phyloP scores from a whole-genome alignment of 2,329 filamentous ascomycete genomes.

The Didymella pomorum region DNA sequence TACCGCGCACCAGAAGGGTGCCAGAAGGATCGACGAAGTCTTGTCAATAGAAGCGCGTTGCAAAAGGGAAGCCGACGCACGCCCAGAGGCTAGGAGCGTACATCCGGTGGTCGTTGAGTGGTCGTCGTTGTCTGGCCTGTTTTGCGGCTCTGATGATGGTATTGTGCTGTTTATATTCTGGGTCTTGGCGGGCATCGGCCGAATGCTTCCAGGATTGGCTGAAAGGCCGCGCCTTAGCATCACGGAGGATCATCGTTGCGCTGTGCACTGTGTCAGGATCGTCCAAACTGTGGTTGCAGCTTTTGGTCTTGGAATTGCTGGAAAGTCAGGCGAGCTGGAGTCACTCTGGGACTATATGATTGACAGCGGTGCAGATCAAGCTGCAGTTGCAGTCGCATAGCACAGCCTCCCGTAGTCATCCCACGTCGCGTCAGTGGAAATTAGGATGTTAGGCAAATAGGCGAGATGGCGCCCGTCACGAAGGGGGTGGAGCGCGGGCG shows the following conservation, averaged over 20 bases:
- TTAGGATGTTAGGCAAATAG: conserved; percentile 10
- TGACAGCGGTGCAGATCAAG: background rate
- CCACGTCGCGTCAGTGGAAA: background rate
- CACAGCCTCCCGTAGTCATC: background rate
- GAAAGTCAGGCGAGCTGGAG: background rate
- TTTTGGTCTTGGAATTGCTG: background rate
- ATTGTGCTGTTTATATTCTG: conserved; percentile 2
- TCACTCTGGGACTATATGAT: background rate
- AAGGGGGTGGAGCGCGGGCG: conserved; percentile 21
- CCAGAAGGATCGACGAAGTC: conserved; percentile 12
- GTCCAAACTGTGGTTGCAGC: background rate
- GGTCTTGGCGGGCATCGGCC: conserved; percentile 5
- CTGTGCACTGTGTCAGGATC: background rate
- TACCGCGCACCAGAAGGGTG: background rate
- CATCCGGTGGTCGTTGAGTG: conserved; percentile 4
- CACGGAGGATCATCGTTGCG: background rate
- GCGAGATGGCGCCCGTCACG: conserved; percentile 13
- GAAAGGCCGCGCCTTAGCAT: background rate
- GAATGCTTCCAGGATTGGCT: background rate
- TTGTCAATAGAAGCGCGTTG: background rate
- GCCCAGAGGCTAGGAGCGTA: conserved; percentile 2
- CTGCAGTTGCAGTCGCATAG: background rate
- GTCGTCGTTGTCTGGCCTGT: background rate
- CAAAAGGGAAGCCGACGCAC: background rate
- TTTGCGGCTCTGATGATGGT: conserved; percentile 6